phyloP scores from a whole-genome alignment of 2,329 filamentous ascomycete genomes.

The Emericellopsis cladophorae region DNA sequence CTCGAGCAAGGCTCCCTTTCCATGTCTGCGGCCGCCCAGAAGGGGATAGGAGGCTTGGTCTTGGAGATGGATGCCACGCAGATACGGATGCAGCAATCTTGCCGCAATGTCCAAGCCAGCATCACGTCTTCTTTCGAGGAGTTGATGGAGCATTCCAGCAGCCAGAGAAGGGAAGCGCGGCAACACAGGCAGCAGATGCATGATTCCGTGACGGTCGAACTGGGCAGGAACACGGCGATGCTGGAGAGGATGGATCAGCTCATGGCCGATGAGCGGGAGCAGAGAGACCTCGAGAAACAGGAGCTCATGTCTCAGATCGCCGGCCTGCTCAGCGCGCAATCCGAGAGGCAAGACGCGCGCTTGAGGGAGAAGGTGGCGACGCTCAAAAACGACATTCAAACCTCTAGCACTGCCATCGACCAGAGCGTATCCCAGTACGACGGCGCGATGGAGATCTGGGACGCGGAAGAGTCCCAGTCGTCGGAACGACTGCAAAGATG shows the following conservation, averaged over 20 bases:
- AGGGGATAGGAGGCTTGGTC: slow-evolving; percentile 58
- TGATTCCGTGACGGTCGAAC: slow-evolving; percentile 52
- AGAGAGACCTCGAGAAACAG: slow-evolving; percentile 61
- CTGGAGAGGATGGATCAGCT: slow-evolving; percentile 55
- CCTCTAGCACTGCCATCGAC: slow-evolving; percentile 53
- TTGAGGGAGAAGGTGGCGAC: slow-evolving; percentile 50
- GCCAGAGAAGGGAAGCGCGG: slow-evolving; percentile 68
- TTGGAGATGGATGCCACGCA: slow-evolving; percentile 39
- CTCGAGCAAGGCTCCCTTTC: slow-evolving; percentile 75
- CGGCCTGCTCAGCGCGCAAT: slow-evolving; percentile 61
- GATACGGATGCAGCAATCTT: slow-evolving; percentile 69
- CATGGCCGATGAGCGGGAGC: slow-evolving; percentile 63
- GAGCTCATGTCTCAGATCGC: slow-evolving; percentile 66
- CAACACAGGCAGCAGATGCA: slow-evolving; percentile 60
- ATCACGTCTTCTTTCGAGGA: slow-evolving; percentile 80
- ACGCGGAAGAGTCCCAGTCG: slow-evolving; percentile 53
- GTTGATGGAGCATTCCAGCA: slow-evolving; percentile 58
- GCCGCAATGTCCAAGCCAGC: slow-evolving; percentile 70
- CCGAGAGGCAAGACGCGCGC: slow-evolving; percentile 60
- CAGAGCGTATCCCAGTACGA: slow-evolving; percentile 53
- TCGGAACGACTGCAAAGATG: slow-evolving; percentile 60
- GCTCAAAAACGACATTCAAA: slow-evolving; percentile 43
- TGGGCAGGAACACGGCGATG: slow-evolving; percentile 55
- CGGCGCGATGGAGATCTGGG: slow-evolving; percentile 64
- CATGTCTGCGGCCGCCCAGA: slow-evolving; percentile 80